A percentile compares a stretch with the other conserved stretches of the same genome.
Conservation (phyloP, 2,329 filamentous ascomycete genomes). For the Sporothrix sp. region DNA sequence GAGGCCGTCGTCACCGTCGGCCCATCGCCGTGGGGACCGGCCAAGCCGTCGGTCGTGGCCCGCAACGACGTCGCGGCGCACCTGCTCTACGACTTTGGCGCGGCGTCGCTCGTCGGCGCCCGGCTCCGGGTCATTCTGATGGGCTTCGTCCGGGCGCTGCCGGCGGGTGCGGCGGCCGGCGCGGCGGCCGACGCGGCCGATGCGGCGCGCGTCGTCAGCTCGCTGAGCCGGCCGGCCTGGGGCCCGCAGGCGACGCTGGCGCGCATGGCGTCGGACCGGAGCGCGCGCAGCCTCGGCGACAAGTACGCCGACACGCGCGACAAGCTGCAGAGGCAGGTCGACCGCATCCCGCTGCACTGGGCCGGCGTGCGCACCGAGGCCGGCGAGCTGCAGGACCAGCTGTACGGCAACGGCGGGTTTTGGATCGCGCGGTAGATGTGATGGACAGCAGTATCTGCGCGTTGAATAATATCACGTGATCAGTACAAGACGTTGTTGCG, state of each 20-base stretch:
- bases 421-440: conserved; percentile 31
- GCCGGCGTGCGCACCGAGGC: conserved; percentile 46
- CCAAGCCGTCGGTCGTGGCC: conserved; percentile 29
- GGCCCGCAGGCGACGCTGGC: conserved; percentile 29
- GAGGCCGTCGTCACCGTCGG: conserved; percentile 49
- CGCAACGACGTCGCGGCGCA: conserved; percentile 36
- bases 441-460: too few species aligned
- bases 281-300: conserved; percentile 34
- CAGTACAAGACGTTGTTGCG: too few species aligned
- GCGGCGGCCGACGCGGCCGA: conserved; percentile 29
- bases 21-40: conserved; percentile 35
- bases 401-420: conserved; percentile 39
- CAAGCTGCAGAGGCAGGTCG: conserved; percentile 43
- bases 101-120: conserved; percentile 30
- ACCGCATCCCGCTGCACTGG: conserved; percentile 48
- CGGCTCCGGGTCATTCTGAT: conserved; percentile 47
- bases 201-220: conserved; percentile 34
- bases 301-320: conserved; percentile 39
- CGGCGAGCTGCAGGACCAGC: conserved; percentile 38
- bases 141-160: conserved; percentile 43
- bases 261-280: conserved; percentile 30
- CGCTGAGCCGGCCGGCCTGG: conserved; percentile 39
- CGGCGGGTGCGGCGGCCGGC: conserved; percentile 18
- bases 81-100: conserved; percentile 42
- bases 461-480: too few species aligned